Evolutionary conservation across 257 asterid species (phyloP), one percentile per base, ranked within the genome.

Genomic region (Misopates orontium): DNA sequence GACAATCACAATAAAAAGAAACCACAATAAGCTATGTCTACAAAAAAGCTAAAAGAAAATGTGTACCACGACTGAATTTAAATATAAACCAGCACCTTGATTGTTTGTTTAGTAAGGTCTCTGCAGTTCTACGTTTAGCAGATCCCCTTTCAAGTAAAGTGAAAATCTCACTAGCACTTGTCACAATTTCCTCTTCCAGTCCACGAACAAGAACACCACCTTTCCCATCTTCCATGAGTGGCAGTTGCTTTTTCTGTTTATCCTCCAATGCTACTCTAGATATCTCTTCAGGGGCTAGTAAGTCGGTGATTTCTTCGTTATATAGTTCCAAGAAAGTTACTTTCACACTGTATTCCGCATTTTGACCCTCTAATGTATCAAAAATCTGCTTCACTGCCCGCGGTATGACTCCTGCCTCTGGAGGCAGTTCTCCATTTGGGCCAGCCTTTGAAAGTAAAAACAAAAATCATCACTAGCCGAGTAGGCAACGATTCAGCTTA

Each of bases 161-260:
- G 71, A 84, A 90, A 52, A 90, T 90, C 73, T 87, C 97, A 60
- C 71, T 79, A 13, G 95, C 91, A 77, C 82, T 85, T 6, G 92
- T 77, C 25, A 87, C 96, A 45, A 90, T 90, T 73, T 90, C 96
- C 73, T 90, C 96, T 68, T 90, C 97, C 0, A 90, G 80, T n/a
- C 97, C 97, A 74, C 95, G 84, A 14, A 90, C 95, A 67, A 90
- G 86, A 71, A 87, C 97, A 24, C 96, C 97, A 18, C 97, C 96
- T 77, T 87, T 90, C 17, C 96, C 96, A 73, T 90, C 97, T 77
- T 90, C 96, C 95, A 90, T 87, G 21, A 90, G 89, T 47, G 95
- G 95, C 69, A 90, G 70, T 70, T 78, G 90, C 64, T 85, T 90
- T 80, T 84, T 90, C 84, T 85, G 95, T 72, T 86, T 90, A 18